Evolutionary conservation across 768 basidiomycete species (phyloP).

Genomic region (Grammothele lineata): DNA sequence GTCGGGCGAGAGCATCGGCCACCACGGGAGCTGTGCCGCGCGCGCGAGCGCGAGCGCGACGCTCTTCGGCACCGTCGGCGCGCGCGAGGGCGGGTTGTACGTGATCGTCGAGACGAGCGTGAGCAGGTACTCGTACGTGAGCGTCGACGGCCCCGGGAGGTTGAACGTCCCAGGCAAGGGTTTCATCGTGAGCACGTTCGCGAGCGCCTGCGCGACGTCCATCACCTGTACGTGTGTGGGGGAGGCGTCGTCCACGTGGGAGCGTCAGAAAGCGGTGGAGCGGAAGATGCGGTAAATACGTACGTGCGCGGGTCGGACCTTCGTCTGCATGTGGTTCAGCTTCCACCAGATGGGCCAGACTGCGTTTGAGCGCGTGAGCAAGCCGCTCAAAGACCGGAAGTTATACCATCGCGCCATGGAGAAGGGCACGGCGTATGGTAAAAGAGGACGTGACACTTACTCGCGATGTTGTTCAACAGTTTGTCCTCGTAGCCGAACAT

Average conservation of each 20-base stretch:
- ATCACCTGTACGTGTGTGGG: slow-evolving; percentile 52
- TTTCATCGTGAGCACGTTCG: slow-evolving; percentile 65
- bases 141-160: slow-evolving; percentile 85
- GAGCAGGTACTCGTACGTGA: slow-evolving; percentile 78
- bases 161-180: slow-evolving; percentile 64
- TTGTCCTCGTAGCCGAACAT: slow-evolving; percentile 97
- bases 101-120: slow-evolving; percentile 78
- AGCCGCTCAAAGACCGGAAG: background rate
- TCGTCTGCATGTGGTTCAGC: slow-evolving; percentile 83
- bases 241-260: no score
- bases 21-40: slow-evolving; percentile 73
- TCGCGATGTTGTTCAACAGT: slow-evolving; percentile 85
- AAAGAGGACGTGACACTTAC: slow-evolving; percentile 42
- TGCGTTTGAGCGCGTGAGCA: slow-evolving; percentile 25
- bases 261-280: slow-evolving; percentile 10
- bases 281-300: slow-evolving; percentile 9
- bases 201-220: slow-evolving; percentile 90
- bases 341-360: slow-evolving; percentile 94
- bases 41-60: slow-evolving; percentile 63
- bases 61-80: slow-evolving; percentile 71
- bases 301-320: slow-evolving; percentile 80
- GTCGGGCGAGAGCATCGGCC: slow-evolving; percentile 89
- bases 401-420: no score
- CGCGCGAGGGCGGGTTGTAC: slow-evolving; percentile 66
- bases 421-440: no score